Evolutionary conservation across 345 rosid genomes (phyloP).

Genomic region (Ceriops zippeliana): DNA sequence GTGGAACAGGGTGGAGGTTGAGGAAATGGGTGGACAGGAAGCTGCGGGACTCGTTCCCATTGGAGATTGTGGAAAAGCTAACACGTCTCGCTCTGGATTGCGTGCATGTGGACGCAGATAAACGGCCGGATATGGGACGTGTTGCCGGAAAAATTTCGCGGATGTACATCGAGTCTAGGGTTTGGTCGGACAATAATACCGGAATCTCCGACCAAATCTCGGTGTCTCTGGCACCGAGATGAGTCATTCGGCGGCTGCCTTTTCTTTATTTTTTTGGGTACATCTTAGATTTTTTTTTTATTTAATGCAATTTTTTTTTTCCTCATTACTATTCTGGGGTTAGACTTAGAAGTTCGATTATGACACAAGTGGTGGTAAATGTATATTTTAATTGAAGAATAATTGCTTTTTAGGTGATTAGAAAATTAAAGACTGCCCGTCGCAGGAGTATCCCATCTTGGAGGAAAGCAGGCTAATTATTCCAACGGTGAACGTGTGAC

Average conservation of each 20-base stretch:
- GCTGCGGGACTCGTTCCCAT: slow-evolving; percentile 74
- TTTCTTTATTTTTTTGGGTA: not conserved
- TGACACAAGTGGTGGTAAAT: no score
- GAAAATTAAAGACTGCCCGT: no score
- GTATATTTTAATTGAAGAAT: no score
- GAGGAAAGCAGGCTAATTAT: no score
- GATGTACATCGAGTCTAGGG: slow-evolving; percentile 51
- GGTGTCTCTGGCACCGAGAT: slow-evolving; percentile 61
- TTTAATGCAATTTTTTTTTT: no score
- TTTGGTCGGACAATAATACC: slow-evolving; percentile 47
- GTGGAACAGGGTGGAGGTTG: slow-evolving; percentile 33
- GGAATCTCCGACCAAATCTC: slow-evolving; percentile 51
- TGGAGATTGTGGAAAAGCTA: slow-evolving; percentile 56
- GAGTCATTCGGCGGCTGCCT: slow-evolving; percentile 7
- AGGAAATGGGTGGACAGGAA: slow-evolving; percentile 77
- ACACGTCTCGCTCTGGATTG: slow-evolving; percentile 64
- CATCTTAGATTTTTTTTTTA: no score
- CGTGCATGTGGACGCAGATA: slow-evolving; percentile 52
- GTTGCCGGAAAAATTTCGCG: slow-evolving; percentile 75
- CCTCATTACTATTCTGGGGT: no score
- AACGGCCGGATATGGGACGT: slow-evolving; percentile 80
- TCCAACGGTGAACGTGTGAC: no score
- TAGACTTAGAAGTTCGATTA: no score
- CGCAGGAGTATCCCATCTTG: no score
- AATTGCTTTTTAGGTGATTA: no score